phyloP scores from a whole-genome alignment of 805 yeast genomes.

The Metschnikowia lochheadii region DNA sequence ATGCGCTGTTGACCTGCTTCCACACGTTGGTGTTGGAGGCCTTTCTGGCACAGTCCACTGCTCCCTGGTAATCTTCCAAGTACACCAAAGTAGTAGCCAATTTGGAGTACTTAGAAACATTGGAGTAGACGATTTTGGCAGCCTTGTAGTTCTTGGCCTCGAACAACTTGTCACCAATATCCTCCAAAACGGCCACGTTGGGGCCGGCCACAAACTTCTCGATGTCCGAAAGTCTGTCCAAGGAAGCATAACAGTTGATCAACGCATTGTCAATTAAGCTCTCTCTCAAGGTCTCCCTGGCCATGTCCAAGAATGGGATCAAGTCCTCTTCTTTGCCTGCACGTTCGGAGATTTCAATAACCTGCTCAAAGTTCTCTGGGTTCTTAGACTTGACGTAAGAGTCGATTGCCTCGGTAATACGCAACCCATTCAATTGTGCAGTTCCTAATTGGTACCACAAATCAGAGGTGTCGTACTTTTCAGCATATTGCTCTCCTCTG shows the following conservation, averaged over 20 bases:
- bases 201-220: conserved; percentile 80
- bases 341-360: conserved; percentile 88
- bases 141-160: conserved; percentile 82
- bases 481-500: conserved; percentile 91
- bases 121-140: conserved; percentile 81
- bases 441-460: conserved; percentile 94
- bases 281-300: conserved; percentile 87
- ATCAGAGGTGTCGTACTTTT: conserved; percentile 77
- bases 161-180: conserved; percentile 87
- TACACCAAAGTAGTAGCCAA: conserved; percentile 95
- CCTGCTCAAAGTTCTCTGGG: conserved; percentile 84
- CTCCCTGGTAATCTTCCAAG: conserved; percentile 88
- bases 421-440: conserved; percentile 91
- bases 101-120: conserved; percentile 90
- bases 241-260: conserved; percentile 78
- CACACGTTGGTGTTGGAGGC: conserved; percentile 91
- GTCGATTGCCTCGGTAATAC: conserved; percentile 86
- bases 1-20: conserved; percentile 96
- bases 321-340: conserved; percentile 96
- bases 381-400: conserved; percentile 91
- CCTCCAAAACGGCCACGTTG: conserved; percentile 88
- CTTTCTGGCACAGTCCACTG: conserved; percentile 98
- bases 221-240: conserved; percentile 72
- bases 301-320: conserved; percentile 81
- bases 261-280: conserved; percentile 90